A percentile compares a stretch with the other conserved stretches of the same genome.
phyloP scores from a whole-genome alignment of 164 flowering plant genomes.

The Kingdonia uniflora region DNA sequence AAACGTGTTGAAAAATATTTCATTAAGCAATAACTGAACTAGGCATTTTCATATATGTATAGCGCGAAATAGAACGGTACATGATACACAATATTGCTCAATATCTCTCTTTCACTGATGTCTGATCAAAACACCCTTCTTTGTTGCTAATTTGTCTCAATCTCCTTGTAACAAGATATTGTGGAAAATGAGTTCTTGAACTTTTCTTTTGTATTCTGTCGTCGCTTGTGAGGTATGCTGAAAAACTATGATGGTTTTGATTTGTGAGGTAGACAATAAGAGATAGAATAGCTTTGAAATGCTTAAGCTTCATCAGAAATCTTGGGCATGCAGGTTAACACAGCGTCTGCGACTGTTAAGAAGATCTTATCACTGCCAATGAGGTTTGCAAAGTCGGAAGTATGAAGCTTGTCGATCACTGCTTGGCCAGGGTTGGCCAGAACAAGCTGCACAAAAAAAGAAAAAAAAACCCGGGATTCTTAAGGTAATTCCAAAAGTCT shows the following conservation, averaged over 20 bases:
- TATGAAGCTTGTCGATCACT: slow-evolving; percentile 78
- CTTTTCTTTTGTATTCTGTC: not conserved
- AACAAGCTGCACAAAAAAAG: slow-evolving; percentile 37
- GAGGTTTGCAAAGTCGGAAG: slow-evolving; percentile 35
- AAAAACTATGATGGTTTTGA: not conserved
- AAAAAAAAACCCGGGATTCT: slow-evolving; percentile 8
- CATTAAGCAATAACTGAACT: too few species aligned
- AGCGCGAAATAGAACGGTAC: too few species aligned
- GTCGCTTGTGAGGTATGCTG: not conserved
- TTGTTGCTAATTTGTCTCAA: too few species aligned
- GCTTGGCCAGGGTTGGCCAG: slow-evolving; percentile 81
- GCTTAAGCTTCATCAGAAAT: slow-evolving; percentile 32
- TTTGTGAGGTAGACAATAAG: not conserved
- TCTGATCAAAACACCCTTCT: too few species aligned
- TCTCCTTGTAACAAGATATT: not conserved
- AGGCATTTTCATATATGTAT: too few species aligned
- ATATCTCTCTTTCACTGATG: too few species aligned
- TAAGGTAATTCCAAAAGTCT: not conserved
- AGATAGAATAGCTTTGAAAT: not conserved
- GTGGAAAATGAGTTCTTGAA: not conserved
- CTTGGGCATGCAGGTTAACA: slow-evolving; percentile 43
- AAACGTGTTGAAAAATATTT: too few species aligned
- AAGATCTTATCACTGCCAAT: slow-evolving; percentile 71
- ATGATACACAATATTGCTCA: too few species aligned
- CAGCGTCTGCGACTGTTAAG: slow-evolving; percentile 82